These are phyloP conservation scores for Chaetomium tenue DNA, from an alignment of 495 filamentous ascomycete genomes.

Conservation along the genomic window DNA sequence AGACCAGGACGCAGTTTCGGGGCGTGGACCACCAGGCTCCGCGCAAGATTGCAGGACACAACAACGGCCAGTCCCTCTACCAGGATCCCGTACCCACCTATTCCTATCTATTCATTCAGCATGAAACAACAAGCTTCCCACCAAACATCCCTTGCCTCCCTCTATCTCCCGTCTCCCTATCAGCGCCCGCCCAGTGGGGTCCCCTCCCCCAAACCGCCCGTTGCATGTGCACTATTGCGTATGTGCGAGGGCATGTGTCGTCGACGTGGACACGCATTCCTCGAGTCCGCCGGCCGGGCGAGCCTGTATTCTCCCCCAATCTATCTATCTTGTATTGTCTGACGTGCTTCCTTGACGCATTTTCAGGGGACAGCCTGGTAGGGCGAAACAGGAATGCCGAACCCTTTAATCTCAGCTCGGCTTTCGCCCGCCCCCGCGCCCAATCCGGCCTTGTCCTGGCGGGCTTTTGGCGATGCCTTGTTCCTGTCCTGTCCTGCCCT, in stretches of 20 bases:
- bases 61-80: background rate
- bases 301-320: background rate
- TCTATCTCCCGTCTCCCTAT: background rate
- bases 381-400: conserved; percentile 17
- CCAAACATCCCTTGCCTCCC: conserved; percentile 1
- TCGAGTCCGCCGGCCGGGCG: background rate
- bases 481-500: too few relatives aligned
- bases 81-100: background rate
- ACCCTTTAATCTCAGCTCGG: background rate
- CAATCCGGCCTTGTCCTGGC: background rate
- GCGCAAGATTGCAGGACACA: background rate
- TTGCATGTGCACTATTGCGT: background rate
- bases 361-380: conserved; percentile 12
- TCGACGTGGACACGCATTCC: conserved; percentile 17
- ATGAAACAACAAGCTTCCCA: conserved; percentile 14
- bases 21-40: conserved; percentile 4
- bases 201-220: background rate
- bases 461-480: too few relatives aligned
- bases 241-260: too few relatives aligned
- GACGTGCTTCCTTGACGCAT: background rate
- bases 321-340: background rate
- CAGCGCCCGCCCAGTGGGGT: background rate
- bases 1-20: conserved; percentile 12
- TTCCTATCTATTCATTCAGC: background rate
- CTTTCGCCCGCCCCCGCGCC: background rate